A percentile compares a stretch with the other conserved stretches of the same genome.
phyloP scores from a whole-genome alignment of 73 alveolate genomes.

The Paramecium caudatum region DNA sequence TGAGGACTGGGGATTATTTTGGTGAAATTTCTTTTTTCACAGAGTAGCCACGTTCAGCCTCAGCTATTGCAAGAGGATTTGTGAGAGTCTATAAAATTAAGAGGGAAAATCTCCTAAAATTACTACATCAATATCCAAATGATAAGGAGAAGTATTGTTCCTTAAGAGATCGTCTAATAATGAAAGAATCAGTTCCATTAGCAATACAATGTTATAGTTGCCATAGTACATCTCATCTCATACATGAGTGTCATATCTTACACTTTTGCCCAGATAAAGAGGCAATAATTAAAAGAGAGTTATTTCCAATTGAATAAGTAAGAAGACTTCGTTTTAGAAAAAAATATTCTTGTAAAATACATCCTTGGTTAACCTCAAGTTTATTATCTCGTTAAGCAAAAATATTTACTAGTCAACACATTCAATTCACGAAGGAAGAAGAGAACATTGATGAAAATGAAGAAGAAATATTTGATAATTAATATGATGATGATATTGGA shows the following conservation, averaged over 20 bases:
- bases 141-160: conserved; percentile 74
- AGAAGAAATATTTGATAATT: neutral
- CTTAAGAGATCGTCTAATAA: conserved; percentile 11
- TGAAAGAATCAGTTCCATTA: neutral
- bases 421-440: too few relatives aligned
- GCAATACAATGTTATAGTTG: conserved; percentile 85
- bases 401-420: neutral
- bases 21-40: conserved; percentile 91
- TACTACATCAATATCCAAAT: conserved; percentile 77
- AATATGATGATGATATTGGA: neutral
- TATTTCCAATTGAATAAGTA: neutral
- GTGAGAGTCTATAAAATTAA: conserved; percentile 80
- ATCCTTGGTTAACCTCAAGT: conserved; percentile 14
- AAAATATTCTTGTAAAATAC: neutral
- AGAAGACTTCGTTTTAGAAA: neutral
- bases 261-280: conserved; percentile 57
- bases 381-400: neutral
- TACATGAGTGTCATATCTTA: conserved; percentile 54
- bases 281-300: neutral
- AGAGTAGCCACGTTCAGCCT: conserved; percentile 83
- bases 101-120: conserved; percentile 71
- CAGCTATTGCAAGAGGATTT: conserved; percentile 86
- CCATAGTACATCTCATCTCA: conserved; percentile 80
- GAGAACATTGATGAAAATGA: neutral
- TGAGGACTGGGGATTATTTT: conserved; percentile 80